A percentile compares a stretch with the other conserved stretches of the same genome.
Conservation (phyloP, 192 early-diverging fungal species). For the Mortierella alpina region DNA sequence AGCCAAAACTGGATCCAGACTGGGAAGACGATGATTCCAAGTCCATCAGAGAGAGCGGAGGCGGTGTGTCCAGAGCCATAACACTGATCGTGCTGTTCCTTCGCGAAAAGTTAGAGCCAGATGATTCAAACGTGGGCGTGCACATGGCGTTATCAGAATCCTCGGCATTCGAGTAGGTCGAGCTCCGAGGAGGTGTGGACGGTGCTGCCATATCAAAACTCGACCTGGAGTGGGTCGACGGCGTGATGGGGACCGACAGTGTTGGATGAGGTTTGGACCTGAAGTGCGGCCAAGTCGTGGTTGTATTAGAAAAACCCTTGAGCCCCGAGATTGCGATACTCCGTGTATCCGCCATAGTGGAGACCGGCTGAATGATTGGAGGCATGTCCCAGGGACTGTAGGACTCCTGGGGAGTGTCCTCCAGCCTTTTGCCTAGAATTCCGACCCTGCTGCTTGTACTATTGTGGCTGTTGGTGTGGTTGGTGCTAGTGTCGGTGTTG, state of each 20-base stretch:
- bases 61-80: conserved; percentile 51
- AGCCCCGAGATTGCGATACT: conserved; percentile 1
- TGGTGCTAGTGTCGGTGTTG: not conserved
- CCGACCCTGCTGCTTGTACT: not conserved
- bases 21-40: conserved; percentile 31
- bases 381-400: conserved; percentile 55
- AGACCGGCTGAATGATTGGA: conserved; percentile 34
- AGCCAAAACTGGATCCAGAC: conserved; percentile 35
- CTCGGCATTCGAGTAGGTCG: conserved; percentile 37
- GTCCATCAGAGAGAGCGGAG: conserved; percentile 46
- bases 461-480: not conserved
- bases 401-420: conserved; percentile 9
- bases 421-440: conserved; percentile 1
- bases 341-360: not conserved
- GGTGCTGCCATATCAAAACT: conserved; percentile 42
- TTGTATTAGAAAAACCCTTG: conserved; percentile 42
- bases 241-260: conserved; percentile 36
- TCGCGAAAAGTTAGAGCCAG: conserved; percentile 20
- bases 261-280: conserved; percentile 48
- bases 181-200: conserved; percentile 41
- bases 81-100: conserved; percentile 43
- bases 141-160: conserved; percentile 50
- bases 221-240: conserved; percentile 12
- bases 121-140: conserved; percentile 49
- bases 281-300: conserved; percentile 41